Evolutionary conservation across 345 rosid genomes (phyloP).

Genomic region (Camelina sativa): DNA sequence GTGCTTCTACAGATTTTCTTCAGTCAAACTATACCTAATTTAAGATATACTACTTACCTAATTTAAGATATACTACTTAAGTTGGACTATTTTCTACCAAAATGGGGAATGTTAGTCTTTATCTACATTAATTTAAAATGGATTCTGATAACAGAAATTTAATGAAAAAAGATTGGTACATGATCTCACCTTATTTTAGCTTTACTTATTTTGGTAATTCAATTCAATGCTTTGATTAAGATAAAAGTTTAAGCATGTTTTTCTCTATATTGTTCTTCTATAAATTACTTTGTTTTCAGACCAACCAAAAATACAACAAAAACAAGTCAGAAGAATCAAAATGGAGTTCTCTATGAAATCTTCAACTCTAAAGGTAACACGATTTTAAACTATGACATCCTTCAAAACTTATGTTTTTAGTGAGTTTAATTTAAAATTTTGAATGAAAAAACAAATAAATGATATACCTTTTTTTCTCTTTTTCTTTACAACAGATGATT

Average conservation of each 20-base stretch:
- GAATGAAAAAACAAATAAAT: background rate
- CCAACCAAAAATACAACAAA: conserved; percentile 6
- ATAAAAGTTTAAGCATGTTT: background rate
- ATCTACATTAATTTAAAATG: background rate
- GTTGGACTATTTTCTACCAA: conserved; percentile 26
- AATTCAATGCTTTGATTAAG: conserved; percentile 8
- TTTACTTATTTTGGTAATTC: conserved; percentile 23
- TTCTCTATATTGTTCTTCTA: conserved; percentile 18
- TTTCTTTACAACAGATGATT: conserved; percentile 36
- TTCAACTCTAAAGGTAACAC: conserved; percentile 40
- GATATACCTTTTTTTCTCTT: background rate
- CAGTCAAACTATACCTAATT: conserved; percentile 16
- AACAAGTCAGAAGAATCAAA: conserved; percentile 20
- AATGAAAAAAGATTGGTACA: background rate
- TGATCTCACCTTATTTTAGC: conserved; percentile 12
- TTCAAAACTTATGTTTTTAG: background rate
- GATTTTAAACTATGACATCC: background rate
- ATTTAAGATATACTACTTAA: background rate
- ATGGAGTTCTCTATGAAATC: conserved; percentile 38
- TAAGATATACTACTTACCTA: background rate
- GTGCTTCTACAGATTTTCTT: background rate
- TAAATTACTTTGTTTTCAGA: conserved; percentile 7
- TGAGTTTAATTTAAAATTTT: background rate
- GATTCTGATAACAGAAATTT: background rate
- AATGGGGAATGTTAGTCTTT: background rate